Evolutionary conservation across 352 stramenopile species (phyloP).

Genomic region (Globisporangium echinulatum): DNA sequence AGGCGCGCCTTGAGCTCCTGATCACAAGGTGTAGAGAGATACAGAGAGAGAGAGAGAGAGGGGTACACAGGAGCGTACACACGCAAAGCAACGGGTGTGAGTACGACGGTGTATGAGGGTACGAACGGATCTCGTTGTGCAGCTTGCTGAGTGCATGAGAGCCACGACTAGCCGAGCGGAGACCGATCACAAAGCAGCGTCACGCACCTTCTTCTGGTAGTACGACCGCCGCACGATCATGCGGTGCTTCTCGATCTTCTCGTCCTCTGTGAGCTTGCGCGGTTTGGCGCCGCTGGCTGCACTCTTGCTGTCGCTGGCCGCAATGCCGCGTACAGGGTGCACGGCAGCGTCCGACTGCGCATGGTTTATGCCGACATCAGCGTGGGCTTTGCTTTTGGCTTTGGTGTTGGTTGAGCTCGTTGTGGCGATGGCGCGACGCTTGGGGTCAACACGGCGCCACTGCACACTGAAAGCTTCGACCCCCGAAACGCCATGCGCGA

Average conservation of each 20-base stretch:
- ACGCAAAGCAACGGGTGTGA: background rate
- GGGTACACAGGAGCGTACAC: background rate
- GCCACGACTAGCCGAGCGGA: no score
- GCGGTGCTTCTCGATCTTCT: conserved; percentile 45
- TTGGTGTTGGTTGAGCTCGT: no score
- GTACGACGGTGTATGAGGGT: background rate
- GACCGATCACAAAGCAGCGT: background rate
- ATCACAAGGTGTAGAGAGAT: background rate
- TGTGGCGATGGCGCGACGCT: background rate
- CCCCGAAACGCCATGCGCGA: background rate
- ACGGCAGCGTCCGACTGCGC: background rate
- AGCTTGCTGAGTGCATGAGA: no score
- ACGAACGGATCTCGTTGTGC: background rate
- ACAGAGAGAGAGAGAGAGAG: background rate
- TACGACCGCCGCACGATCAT: conserved; percentile 40
- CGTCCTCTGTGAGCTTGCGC: conserved; percentile 20
- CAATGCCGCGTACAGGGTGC: background rate
- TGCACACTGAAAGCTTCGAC: conserved; percentile 7
- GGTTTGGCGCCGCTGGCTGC: background rate
- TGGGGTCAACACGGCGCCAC: conserved; percentile 4
- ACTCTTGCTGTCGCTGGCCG: background rate
- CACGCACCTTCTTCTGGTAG: conserved; percentile 29
- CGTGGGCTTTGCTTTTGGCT: no score
- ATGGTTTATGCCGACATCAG: no score
- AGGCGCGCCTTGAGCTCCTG: conserved; percentile 20